Percentiles rank a stretch among this genome's conserved stretches.
phyloP scores from a whole-genome alignment of 768 basidiomycete species.

The Austroboletus festivus region DNA sequence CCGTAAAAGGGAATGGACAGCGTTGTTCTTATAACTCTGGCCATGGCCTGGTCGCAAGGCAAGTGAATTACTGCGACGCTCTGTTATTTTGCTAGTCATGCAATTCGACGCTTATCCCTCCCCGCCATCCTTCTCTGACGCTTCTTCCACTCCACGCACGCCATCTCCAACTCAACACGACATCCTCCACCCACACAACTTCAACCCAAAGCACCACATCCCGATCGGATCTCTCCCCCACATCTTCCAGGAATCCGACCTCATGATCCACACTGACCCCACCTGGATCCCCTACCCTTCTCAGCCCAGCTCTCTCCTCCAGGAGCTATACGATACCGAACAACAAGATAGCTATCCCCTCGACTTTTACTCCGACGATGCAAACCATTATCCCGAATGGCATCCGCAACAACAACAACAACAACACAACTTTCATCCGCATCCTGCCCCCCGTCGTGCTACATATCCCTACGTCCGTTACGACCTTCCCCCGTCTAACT shows the following conservation, averaged over 20 bases:
- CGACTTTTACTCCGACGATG: constrained; percentile 35
- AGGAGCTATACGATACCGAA: constrained; percentile 69
- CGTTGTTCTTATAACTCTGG: constrained; percentile 34
- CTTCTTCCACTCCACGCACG: constrained; percentile 66
- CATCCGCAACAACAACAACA: constrained; percentile 36
- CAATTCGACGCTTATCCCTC: constrained; percentile 62
- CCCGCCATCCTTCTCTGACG: constrained; percentile 54
- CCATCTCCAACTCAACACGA: constrained; percentile 58
- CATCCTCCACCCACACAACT: constrained; percentile 30
- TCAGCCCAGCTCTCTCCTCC: constrained; percentile 53
- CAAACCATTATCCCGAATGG: constrained; percentile 35
- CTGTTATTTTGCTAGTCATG: constrained; percentile 30
- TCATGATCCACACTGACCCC: constrained; percentile 38
- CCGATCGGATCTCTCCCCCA: constrained; percentile 45
- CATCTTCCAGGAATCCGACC: constrained; percentile 46
- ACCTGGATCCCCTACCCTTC: constrained; percentile 34
- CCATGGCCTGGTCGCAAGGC: constrained; percentile 2
- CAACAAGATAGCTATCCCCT: constrained; percentile 38
- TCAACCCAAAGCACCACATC: constrained; percentile 38
- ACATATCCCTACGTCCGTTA: constrained; percentile 78
- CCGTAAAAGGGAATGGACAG: constrained; percentile 23
- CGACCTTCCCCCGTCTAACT: constrained; percentile 49
- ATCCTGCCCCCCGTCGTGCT: constrained; percentile 53
- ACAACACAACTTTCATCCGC: constrained; percentile 27
- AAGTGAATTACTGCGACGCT: constrained; percentile 24